Base-by-base conservation (phyloP, 2,329 filamentous ascomycete species). In the Botrytis porri region DNA sequence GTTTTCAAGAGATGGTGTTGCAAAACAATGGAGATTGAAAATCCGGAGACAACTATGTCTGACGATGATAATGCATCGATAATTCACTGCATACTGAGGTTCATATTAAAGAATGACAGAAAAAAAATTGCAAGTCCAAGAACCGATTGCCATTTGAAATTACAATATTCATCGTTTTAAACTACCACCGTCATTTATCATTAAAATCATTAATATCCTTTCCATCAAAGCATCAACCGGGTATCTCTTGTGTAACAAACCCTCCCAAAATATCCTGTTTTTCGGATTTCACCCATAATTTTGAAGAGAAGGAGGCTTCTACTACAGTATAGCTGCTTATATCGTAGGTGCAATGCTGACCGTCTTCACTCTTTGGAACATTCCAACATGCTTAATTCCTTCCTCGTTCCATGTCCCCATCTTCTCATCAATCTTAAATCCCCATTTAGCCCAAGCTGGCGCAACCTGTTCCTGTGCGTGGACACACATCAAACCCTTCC, bases 361-460 rank as follows among this genome's bases (percentile, higher is more conserved):
- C 54, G n/a, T 69, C 22, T 69, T 69, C 37, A 90, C 74, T 48
- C 88, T 83, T 75, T 82, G 77, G 75, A 88, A 97, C 94, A 98
- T 97, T 74, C 93, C 95, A 32, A 97, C 86, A 84, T 97, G 94
- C 77, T 88, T 85, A 71, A 97, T 95, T 7, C 92, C 93, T 79
- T 97, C 94, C 81, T 98, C 95, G 75, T 86, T 85, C 94, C 95
- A 98, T 41, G 81, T 86, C 1, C 93, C 93, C 88, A 95, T 89
- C 8, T 83, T 84, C 79, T 92, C 86, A 81, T 98, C 95, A 10
- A 88, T 84, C 74, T 85, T 82, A 80, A 98, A 98, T 0, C 94
- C 94, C 82, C 90, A 87, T 78, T 85, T 87, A 78, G 83, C 83
- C 89, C 94, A 98, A 77, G 91, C 84, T 43, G 82, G 82, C 75